Percentiles rank a stretch among this genome's conserved stretches.
These are phyloP conservation scores for Astrocystis sublimbata DNA, from an alignment of 495 filamentous ascomycete genomes.

Conservation along the genomic window DNA sequence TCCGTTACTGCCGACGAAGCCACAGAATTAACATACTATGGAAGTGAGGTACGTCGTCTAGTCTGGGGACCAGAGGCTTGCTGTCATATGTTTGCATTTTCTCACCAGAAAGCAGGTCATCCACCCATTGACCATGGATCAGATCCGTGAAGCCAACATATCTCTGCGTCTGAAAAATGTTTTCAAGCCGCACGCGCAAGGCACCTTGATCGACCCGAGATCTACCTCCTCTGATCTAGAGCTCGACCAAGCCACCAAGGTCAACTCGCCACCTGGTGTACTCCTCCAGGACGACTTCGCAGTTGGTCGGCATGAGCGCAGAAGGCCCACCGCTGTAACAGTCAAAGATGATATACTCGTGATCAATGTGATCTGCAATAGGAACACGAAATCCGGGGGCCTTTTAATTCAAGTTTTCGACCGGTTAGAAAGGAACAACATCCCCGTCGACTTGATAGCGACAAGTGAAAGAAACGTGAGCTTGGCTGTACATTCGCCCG, in stretches of 20 bases:
- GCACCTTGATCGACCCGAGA: conserved; percentile 41
- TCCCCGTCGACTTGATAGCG: conserved; percentile 40
- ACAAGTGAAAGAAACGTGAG: conserved; percentile 43
- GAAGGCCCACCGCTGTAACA: conserved; percentile 42
- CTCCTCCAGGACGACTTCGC: conserved; percentile 42
- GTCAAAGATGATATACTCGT: conserved; percentile 42
- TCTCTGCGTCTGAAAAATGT: conserved; percentile 44
- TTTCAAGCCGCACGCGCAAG: conserved; percentile 38
- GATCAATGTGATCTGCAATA: conserved; percentile 41
- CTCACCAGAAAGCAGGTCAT: conserved; percentile 35
- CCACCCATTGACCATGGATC: conserved; percentile 47
- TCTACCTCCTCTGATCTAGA: conserved; percentile 7
- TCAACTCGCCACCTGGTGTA: conserved; percentile 27
- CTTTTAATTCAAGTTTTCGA: conserved; percentile 41
- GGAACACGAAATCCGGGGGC: conserved; percentile 39
- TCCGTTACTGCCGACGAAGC: conserved; percentile 55
- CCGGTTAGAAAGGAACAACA: conserved; percentile 35
- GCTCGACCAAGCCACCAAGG: conserved; percentile 12
- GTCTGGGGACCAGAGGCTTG: background rate
- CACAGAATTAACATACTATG: conserved; percentile 57
- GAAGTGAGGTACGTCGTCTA: conserved; percentile 41
- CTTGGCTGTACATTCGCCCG: conserved; percentile 37
- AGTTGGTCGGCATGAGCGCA: conserved; percentile 34
- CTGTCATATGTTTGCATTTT: background rate
- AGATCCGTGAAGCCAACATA: conserved; percentile 42